A percentile compares a stretch with the other conserved stretches of the same genome.
Evolutionary conservation across 495 filamentous ascomycete species (phyloP).

Genomic region (Trichoderma gamsii): DNA sequence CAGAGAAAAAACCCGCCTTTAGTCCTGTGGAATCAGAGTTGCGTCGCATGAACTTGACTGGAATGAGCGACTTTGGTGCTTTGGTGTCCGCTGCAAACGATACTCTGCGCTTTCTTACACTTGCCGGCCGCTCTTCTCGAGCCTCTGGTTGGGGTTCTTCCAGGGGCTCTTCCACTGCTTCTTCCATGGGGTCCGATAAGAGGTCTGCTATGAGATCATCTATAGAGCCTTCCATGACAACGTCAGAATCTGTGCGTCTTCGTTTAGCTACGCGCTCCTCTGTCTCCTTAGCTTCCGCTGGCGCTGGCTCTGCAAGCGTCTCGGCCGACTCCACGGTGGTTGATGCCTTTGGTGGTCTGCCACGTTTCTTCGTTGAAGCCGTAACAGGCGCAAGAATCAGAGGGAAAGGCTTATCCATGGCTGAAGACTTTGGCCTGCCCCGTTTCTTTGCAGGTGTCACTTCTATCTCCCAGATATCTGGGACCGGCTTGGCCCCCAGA

Average conservation of each 20-base stretch:
- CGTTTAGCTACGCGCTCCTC: neutral
- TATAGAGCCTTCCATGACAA: neutral
- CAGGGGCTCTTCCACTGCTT: neutral
- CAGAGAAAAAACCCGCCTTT: too few species aligned
- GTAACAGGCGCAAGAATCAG: neutral
- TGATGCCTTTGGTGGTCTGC: neutral
- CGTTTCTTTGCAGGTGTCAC: neutral
- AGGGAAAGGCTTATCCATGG: neutral
- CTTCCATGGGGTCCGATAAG: neutral
- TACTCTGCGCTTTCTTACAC: neutral
- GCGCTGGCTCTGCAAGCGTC: neutral
- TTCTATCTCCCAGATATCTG: neutral
- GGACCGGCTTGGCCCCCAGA: neutral
- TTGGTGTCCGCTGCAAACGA: too few species aligned
- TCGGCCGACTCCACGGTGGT: neutral
- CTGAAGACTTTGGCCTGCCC: neutral
- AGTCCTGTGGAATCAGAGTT: too few species aligned
- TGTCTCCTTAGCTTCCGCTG: neutral
- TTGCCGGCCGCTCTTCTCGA: too few species aligned
- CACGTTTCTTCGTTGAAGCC: constrained; percentile 1
- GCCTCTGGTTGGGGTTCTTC: neutral
- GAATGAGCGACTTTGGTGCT: too few species aligned
- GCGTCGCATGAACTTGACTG: too few species aligned
- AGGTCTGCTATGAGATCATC: neutral
- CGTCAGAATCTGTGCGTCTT: neutral